These are phyloP conservation scores for Magnusiomyces suaveolens DNA, from an alignment of 1,139 yeast species.

Conservation along the genomic window DNA sequence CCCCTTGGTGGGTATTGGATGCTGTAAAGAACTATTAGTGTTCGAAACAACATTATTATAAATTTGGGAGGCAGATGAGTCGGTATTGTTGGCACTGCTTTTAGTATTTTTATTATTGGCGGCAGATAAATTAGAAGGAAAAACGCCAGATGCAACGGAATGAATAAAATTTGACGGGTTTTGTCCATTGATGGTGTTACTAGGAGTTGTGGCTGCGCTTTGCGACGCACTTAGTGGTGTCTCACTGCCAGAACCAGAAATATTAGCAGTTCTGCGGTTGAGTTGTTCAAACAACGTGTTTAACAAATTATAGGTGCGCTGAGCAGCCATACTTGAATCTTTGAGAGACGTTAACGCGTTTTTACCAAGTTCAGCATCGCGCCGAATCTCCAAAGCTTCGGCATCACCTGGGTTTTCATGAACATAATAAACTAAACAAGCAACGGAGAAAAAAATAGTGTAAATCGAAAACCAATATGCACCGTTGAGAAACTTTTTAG, in stretches of 20 bases:
- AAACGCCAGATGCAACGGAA: neutral
- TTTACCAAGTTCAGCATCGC: conserved; percentile 76
- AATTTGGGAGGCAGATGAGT: neutral
- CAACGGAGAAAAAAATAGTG: conserved; percentile 85
- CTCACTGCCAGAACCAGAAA: conserved; percentile 4
- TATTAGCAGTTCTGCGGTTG: conserved; percentile 18
- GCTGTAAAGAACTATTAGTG: neutral
- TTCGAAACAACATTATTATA: neutral
- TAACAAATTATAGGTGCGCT: conserved; percentile 67
- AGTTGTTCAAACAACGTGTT: conserved; percentile 75
- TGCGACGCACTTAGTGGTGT: neutral
- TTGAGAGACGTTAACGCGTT: conserved; percentile 62
- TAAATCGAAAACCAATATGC: conserved; percentile 91
- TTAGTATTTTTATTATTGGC: neutral
- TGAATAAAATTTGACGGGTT: neutral
- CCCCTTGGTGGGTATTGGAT: neutral
- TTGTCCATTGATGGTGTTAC: neutral
- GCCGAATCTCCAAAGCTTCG: conserved; percentile 41
- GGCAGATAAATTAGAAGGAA: neutral
- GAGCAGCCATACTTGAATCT: conserved; percentile 67
- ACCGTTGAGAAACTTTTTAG: conserved; percentile 64
- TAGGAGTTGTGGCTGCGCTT: neutral
- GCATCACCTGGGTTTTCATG: conserved; percentile 63
- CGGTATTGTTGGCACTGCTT: neutral
- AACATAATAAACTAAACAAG: conserved; percentile 74